Percentiles rank a stretch among this genome's conserved stretches.
Conservation (phyloP, 768 basidiomycete species). For the Daedaleopsis nitida region DNA sequence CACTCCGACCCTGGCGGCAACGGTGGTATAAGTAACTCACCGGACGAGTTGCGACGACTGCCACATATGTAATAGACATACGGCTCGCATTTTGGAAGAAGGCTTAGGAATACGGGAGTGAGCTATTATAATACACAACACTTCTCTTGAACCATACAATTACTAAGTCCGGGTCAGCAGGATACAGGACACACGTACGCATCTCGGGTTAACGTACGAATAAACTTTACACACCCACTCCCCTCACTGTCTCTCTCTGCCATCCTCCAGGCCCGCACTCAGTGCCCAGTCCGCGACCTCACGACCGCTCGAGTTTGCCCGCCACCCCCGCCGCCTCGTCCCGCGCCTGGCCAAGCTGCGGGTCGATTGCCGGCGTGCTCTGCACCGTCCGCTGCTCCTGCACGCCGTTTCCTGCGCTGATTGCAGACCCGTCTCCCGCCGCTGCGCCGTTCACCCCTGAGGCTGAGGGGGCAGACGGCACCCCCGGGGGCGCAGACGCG, state of each 20-base stretch:
- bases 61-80: too few relatives aligned
- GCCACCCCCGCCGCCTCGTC: slow-evolving; percentile 38
- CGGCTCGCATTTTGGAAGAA: neutral
- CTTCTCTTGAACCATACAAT: neutral
- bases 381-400: slow-evolving; percentile 6
- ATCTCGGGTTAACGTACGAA: neutral
- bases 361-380: slow-evolving; percentile 29
- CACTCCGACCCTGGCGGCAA: too few relatives aligned
- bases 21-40: too few relatives aligned
- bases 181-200: neutral
- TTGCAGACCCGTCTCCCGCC: too few relatives aligned
- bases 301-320: slow-evolving; percentile 24
- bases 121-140: neutral
- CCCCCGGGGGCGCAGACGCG: slow-evolving; percentile 17
- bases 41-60: too few relatives aligned
- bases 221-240: too few relatives aligned
- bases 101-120: neutral
- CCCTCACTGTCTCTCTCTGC: too few relatives aligned
- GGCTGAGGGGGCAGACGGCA: neutral
- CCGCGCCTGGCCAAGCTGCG: slow-evolving; percentile 36
- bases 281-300: neutral
- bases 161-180: neutral
- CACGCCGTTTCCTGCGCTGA: too few relatives aligned
- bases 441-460: too few relatives aligned
- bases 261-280: too few relatives aligned